Base-by-base conservation (phyloP, 1,139 yeast species). In the Pichia norvegensis region DNA sequence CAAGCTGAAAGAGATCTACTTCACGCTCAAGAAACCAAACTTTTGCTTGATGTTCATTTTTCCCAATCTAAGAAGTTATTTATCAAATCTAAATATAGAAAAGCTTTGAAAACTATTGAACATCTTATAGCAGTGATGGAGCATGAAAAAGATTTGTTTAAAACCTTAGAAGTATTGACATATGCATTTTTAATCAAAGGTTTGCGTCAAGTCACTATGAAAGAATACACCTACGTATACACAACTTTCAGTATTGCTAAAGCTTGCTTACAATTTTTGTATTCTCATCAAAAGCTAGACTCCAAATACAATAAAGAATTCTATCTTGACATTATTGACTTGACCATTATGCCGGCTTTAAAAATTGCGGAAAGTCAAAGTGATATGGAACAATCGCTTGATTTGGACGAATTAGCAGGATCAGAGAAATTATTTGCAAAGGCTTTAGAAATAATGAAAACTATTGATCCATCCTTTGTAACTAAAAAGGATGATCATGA, bases 1-100 rank as follows among this genome's bases (percentile, higher is more conserved):
- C 70, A 74, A 11, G 79, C 83, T 1, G 95, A 86, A 62, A 72
- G 92, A 56, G 82, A 83, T 53, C 67, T 81, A 61, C 70, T 86
- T 35, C 78, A 75, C 56, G 84, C 90, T 0, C 71, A 78, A 62
- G 90, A 84, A 61, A 71, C 80, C 47, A 78, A 76, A 52, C 68
- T 74, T 21, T 64, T 73, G 46, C 63, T 79, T 54, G 88, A 81
- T 53, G 72, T 79, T 46, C 75, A 76, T 49, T 65, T 74, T 0
- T 65, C 76, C 7, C 69, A 70, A 31, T 64, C 74, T 43, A 75
- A 70, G 60, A 68, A 69, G 43, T 74, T 72, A 49, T 74, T 84
- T 49, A 69, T 85, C 59, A 61, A 73, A 14, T 76, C 90, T 35
- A 84, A 85, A 63, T 73, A 84, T 53, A 85, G 82, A 59, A 81